A percentile compares a stretch with the other conserved stretches of the same genome.
phyloP scores from a whole-genome alignment of 2,329 filamentous ascomycete species.

The Beauveria bassiana region DNA sequence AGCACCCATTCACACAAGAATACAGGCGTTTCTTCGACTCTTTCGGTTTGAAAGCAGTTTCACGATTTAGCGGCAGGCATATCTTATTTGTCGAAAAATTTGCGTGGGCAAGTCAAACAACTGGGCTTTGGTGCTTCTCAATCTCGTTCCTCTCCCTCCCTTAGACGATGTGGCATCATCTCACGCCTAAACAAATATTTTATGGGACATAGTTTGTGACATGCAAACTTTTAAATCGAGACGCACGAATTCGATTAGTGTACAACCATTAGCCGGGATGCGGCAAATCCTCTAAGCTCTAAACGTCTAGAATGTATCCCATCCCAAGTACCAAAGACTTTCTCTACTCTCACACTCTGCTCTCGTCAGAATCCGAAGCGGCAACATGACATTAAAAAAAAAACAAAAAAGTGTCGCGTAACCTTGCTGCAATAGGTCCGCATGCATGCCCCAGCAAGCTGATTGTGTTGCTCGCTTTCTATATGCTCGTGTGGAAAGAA shows the following conservation, averaged over 20 bases:
- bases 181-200: too few species aligned
- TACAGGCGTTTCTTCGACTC: too few species aligned
- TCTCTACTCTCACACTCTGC: neutral
- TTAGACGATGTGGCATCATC: too few species aligned
- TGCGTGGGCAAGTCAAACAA: too few species aligned
- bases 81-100: too few species aligned
- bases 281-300: constrained; percentile 11
- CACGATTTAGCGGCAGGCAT: too few species aligned
- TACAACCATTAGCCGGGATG: constrained; percentile 11
- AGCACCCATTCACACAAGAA: too few species aligned
- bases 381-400: constrained; percentile 3
- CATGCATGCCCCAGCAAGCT: constrained; percentile 4
- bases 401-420: neutral
- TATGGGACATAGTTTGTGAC: too few species aligned
- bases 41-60: too few species aligned
- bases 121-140: too few species aligned
- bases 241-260: constrained; percentile 8
- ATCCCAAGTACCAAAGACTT: neutral
- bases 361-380: neutral
- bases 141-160: neutral
- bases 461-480: neutral
- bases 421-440: neutral
- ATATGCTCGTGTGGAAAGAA: constrained; percentile 3
- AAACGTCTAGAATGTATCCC: constrained; percentile 11
- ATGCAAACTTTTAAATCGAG: neutral